phyloP scores from a whole-genome alignment of 495 filamentous ascomycete genomes.

The Annulohypoxylon stygium region DNA sequence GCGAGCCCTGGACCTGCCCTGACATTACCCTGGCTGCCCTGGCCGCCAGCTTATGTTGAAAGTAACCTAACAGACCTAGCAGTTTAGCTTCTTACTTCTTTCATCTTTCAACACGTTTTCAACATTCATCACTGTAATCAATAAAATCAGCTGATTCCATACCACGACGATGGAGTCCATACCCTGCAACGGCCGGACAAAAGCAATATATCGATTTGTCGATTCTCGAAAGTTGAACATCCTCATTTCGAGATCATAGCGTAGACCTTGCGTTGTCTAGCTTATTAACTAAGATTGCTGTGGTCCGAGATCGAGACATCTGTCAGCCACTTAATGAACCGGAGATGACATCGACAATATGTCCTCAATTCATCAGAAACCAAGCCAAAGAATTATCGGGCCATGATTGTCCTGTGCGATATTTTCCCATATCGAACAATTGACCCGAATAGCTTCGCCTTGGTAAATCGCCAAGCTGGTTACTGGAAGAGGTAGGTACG shows the following conservation, averaged over 20 bases:
- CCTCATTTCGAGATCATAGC: neutral
- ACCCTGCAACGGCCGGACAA: neutral
- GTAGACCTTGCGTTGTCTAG: constrained; percentile 33
- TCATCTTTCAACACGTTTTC: neutral
- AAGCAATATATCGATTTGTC: constrained; percentile 15
- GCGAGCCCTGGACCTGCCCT: constrained; percentile 24
- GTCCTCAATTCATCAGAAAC: neutral
- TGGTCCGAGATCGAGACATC: constrained; percentile 27
- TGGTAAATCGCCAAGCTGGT: constrained; percentile 4
- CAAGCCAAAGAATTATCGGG: neutral
- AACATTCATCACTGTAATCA: neutral
- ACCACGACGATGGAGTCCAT: constrained; percentile 16
- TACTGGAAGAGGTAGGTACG: constrained; percentile 7
- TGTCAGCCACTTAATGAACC: constrained; percentile 36
- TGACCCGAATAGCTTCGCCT: constrained; percentile 18
- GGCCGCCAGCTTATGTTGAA: constrained; percentile 6
- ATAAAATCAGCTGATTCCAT: constrained; percentile 22
- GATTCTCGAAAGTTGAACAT: neutral
- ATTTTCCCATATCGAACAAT: neutral
- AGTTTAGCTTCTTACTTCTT: neutral
- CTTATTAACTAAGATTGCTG: constrained; percentile 12
- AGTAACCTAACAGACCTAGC: neutral
- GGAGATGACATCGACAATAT: constrained; percentile 29
- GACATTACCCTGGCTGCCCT: neutral
- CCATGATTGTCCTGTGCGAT: neutral